These are phyloP conservation scores for Ganoderma meredithae DNA, from an alignment of 1,284 basidiomycete species.

Conservation along the genomic window DNA sequence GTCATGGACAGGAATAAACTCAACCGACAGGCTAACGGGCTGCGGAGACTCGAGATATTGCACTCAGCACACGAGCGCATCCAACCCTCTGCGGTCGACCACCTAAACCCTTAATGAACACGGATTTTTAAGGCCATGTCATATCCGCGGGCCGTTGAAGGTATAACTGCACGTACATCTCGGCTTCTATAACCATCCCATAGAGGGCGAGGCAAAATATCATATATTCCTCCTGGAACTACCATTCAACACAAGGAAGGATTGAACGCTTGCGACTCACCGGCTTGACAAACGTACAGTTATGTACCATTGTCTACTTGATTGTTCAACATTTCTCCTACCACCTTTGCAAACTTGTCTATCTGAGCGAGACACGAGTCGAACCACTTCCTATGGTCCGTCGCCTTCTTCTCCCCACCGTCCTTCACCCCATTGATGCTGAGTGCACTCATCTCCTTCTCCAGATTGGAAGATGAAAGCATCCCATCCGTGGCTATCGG, in stretches of 20 bases:
- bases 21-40: neutral
- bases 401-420: slow-evolving; percentile 39
- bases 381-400: slow-evolving; percentile 57
- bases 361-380: slow-evolving; percentile 69
- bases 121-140: neutral
- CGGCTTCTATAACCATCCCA: neutral
- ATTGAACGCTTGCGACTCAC: neutral
- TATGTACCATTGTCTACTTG: slow-evolving; percentile 28
- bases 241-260: neutral
- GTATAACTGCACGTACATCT: neutral
- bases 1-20: neutral
- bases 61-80: neutral
- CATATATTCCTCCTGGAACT: neutral
- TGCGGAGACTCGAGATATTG: neutral
- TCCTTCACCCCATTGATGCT: slow-evolving; percentile 32
- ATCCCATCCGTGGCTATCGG: slow-evolving; percentile 36
- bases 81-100: neutral
- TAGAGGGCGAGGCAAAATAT: neutral
- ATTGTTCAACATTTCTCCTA: slow-evolving; percentile 27
- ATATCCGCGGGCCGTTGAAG: neutral
- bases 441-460: slow-evolving; percentile 45
- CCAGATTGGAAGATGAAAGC: slow-evolving; percentile 39
- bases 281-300: neutral
- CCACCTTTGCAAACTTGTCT: slow-evolving; percentile 37
- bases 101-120: neutral